Evolutionary conservation across 805 yeast genomes (phyloP).

Genomic region (Grigorovia jiainica): DNA sequence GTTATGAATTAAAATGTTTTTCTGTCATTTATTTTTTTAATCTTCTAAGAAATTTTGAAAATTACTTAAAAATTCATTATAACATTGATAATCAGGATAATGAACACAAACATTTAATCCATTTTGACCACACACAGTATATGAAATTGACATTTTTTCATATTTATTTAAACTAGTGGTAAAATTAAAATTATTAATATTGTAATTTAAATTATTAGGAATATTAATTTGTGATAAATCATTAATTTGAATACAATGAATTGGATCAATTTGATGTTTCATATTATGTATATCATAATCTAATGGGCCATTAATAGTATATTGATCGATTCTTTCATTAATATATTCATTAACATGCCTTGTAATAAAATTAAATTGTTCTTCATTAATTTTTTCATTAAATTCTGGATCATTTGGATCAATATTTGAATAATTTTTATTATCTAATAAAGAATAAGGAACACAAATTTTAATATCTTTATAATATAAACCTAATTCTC

Average conservation of each 20-base stretch:
- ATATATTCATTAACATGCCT: slow-evolving; percentile 12
- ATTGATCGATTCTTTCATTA: slow-evolving; percentile 11
- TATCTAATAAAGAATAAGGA: slow-evolving; percentile 16
- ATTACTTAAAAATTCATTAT: slow-evolving; percentile 23
- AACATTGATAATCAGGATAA: slow-evolving; percentile 18
- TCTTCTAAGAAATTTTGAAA: slow-evolving; percentile 22
- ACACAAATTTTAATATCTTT: slow-evolving; percentile 21
- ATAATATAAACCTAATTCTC: slow-evolving; percentile 16
- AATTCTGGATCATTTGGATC: slow-evolving; percentile 9
- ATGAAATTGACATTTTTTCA: slow-evolving; percentile 21
- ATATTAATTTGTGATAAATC: slow-evolving; percentile 17
- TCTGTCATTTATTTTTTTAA: background rate
- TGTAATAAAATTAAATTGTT: slow-evolving; percentile 18
- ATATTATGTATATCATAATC: slow-evolving; percentile 25
- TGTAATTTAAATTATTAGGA: slow-evolving; percentile 4
- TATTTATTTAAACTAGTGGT: slow-evolving; percentile 16
- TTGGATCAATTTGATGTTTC: slow-evolving; percentile 12
- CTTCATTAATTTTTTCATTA: slow-evolving; percentile 16
- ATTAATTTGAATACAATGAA: slow-evolving; percentile 18
- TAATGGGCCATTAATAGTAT: slow-evolving; percentile 17
- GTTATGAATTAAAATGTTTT: background rate
- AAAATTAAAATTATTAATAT: slow-evolving; percentile 15
- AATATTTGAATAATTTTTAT: slow-evolving; percentile 9
- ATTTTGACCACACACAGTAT: slow-evolving; percentile 12
- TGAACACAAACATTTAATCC: slow-evolving; percentile 24